Evolutionary conservation across 2,329 filamentous ascomycete genomes (phyloP), one percentile per base, ranked within the genome.

Genomic region (Leptodontidium sp.): DNA sequence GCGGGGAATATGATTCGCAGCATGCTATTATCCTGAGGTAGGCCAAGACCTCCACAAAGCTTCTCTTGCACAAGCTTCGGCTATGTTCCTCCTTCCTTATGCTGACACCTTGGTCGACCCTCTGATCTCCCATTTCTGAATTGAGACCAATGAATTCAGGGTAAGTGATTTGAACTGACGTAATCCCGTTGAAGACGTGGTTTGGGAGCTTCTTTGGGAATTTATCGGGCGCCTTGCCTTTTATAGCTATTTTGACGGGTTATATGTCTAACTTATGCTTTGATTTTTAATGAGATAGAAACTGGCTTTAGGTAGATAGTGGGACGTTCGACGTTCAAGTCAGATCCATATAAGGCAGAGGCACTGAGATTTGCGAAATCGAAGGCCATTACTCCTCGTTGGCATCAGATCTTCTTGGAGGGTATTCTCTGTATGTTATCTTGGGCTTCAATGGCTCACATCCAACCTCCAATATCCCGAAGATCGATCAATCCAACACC

Each of bases 321-420:
- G 84, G 79, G 43, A 79, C 79, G 29, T 86, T 84, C 77, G 80
- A 79, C 79, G 29, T 86, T 84, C 77, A 80, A 79, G 35, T 73
- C 80, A 3, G 79, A 81, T 2, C 80, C 82, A 0, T 87, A 83
- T 74, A 79, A 77, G 61, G 77, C 79, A 0, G 78, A 84, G 62
- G 82, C 82, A 1, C 79, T 85, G 26, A 75, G 78, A 1, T 85
- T 84, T 62, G 82, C 83, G 0, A 83, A 80, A 11, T 79, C 80
- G 21, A 88, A 88, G 71, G 83, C 82, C 69, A 76, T 86, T 11
- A 79, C 77, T 0, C 85, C 85, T 0, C 72, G 79, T 2, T 85
- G 84, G 79, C 83, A 85, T 61, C 81, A 84, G 66, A 84, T 88
- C 62, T 86, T 88, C 73, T 76, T 88, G 0, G 81, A 84, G 52